Base-by-base conservation (phyloP, 495 filamentous ascomycete genomes). In the Letharia lupina region DNA sequence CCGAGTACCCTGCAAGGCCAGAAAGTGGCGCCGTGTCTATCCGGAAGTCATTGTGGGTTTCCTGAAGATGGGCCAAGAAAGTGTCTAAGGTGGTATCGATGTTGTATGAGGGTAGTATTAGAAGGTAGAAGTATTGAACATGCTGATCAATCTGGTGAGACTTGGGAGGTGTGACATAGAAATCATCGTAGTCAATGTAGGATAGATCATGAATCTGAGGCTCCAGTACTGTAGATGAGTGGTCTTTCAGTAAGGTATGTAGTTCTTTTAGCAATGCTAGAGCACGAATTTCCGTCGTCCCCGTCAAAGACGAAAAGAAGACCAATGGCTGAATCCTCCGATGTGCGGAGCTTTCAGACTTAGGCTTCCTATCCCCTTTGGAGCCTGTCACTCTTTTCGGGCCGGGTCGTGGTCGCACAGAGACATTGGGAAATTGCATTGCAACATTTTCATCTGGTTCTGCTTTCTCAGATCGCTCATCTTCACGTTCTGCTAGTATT, bases 1-100 rank as follows among this genome's bases (percentile, higher is more conserved):
- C 93, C 0, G 89, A 89, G 71, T 95, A 98, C 15, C 93, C 93
- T 6, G 91, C 78, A 48, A 97, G 76, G 13, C 77, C 77, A 0
- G 87, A 87, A 52, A 98, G 75, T 0, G 94, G 88, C 2, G 89
- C 87, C 0, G 91, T 96, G 73, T 96, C 91, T 66, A 98, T 94
- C 28, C 93, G 86, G 77, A 97, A 97, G 75, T 98, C 93, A 76
- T 97, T 82, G 71, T 97, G 93, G 0, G 91, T 98, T 71, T 98
- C 93, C 70, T 87, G 80, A 16, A 98, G 75, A 74, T 97, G 91
- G 60, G 86, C 82, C 18, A 97, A 76, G 73, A 97, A 91, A 23
- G 81, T 89, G 73, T 89, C 86, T 67, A 94, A 83, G 20, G 93
- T 84, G 39, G 89, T 93, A 70, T 96, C 92, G 67, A 96, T 96